phyloP scores from a whole-genome alignment of 192 early-diverging fungal species.

The Gaertneriomyces semiglobifer region DNA sequence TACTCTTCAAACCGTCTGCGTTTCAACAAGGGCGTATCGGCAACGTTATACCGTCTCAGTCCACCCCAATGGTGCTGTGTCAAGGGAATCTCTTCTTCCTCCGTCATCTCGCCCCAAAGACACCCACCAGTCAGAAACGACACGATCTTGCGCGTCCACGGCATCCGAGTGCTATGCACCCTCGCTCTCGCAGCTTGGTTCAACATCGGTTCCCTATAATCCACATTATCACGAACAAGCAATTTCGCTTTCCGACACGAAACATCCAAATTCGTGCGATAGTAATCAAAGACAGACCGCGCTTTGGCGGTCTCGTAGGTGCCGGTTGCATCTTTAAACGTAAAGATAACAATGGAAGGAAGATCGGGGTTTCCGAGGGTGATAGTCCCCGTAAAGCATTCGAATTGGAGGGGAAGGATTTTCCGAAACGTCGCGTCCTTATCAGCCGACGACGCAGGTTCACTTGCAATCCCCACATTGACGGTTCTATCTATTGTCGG shows the following conservation, averaged over 20 bases:
- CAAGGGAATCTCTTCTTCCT: slow-evolving; percentile 30
- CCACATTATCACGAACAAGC: slow-evolving; percentile 56
- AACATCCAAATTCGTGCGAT: slow-evolving; percentile 53
- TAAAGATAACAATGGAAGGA: slow-evolving; percentile 54
- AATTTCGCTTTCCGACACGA: slow-evolving; percentile 52
- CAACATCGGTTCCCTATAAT: slow-evolving; percentile 55
- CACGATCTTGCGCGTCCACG: slow-evolving; percentile 2
- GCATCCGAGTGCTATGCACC: slow-evolving; percentile 20
- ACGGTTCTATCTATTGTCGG: neutral
- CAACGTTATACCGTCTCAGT: slow-evolving; percentile 55
- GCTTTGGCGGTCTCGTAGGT: slow-evolving; percentile 48
- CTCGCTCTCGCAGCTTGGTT: slow-evolving; percentile 45
- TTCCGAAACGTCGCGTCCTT: slow-evolving; percentile 50
- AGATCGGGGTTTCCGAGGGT: slow-evolving; percentile 69
- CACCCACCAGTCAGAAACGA: slow-evolving; percentile 22
- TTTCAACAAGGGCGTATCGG: slow-evolving; percentile 23
- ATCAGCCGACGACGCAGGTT: neutral
- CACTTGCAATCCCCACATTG: neutral
- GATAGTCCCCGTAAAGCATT: slow-evolving; percentile 60
- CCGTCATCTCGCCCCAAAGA: slow-evolving; percentile 24
- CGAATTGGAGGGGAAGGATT: slow-evolving; percentile 66
- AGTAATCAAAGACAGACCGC: slow-evolving; percentile 55
- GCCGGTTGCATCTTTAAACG: slow-evolving; percentile 57
- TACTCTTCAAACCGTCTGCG: slow-evolving; percentile 51
- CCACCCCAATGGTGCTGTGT: slow-evolving; percentile 53